Evolutionary conservation across 345 rosid genomes (phyloP), one percentile per base, ranked within the genome.

Genomic region (Salix koriyanagi): DNA sequence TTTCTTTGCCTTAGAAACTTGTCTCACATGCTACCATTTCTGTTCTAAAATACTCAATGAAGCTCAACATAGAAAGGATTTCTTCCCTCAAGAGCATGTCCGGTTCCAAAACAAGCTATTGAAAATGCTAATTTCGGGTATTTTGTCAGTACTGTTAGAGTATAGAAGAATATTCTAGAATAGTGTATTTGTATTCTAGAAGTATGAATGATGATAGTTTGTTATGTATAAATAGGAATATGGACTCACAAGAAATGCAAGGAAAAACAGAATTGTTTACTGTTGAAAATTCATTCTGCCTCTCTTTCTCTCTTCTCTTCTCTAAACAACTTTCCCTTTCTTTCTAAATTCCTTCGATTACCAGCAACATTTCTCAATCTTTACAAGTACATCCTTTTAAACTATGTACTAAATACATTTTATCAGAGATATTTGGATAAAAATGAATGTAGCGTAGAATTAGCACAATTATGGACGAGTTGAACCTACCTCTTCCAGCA

Each of bases 401-500:
- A 25, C 62, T 50, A 64, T 14, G 64, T 19, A 23, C 8, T 28
- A 30, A 74, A 32, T 36, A 18, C 26, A 62, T 61, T 14, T 42
- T 3, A 25, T 36, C 14, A 7, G 11, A 28, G 58, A 62, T 23
- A 16, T 56, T 11, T 15, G 42, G 65, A 75, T 46, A 21, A 25
- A 61, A 28, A 42, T 12, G 65, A 28, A 25, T 16, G 41, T 19
- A 58, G 14, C 15, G 18, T 11, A 19, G n/a, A 46, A 48, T 46
- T 28, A 34, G 58, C 23, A 28, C 25, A 67, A 42, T 10, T 16
- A 66, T 30, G n/a, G 42, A 66, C 21, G 42, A 1, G 34, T 65
- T 64, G 72, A 54, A 37, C 78, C 77, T 84, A 93, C 98, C 93
- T 91, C 97, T 41, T 93, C 97, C 76, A 91, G 82, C 93, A 95